These are phyloP conservation scores for Ananas comosus DNA, from an alignment of 176 grass and related monocot species.

Conservation along the genomic window DNA sequence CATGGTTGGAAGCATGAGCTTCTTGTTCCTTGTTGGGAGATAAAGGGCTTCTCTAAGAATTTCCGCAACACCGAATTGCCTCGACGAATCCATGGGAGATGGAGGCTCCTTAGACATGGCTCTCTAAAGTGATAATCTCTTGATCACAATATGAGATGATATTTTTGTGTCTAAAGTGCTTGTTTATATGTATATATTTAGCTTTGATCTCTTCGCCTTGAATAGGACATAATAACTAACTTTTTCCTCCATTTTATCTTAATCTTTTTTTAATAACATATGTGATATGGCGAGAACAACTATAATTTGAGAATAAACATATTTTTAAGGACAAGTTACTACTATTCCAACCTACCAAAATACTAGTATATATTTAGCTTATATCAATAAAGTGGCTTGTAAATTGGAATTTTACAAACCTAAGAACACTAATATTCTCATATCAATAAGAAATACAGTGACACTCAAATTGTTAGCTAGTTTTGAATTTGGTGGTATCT, in stretches of 20 bases:
- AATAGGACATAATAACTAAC: background rate
- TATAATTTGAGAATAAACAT: background rate
- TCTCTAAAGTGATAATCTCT: background rate
- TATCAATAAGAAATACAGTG: no score
- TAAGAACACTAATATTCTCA: no score
- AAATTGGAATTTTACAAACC: no score
- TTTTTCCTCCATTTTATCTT: background rate
- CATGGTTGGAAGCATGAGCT: constrained; percentile 26
- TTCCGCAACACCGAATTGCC: background rate
- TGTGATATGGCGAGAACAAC: background rate
- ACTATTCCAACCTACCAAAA: no score
- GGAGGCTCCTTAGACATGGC: constrained; percentile 4
- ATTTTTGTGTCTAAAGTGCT: background rate
- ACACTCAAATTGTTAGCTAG: no score
- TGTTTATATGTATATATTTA: background rate
- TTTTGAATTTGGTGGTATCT: no score
- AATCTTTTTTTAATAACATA: background rate
- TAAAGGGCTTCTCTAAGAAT: constrained; percentile 23
- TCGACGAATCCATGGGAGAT: constrained; percentile 16
- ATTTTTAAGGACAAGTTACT: no score
- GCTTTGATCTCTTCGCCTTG: background rate
- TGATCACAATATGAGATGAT: background rate
- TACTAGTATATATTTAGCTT: no score
- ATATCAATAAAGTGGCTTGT: no score
- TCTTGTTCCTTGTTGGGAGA: constrained; percentile 21